A percentile compares a stretch with the other conserved stretches of the same genome.
Conservation (phyloP, 2,329 filamentous ascomycete genomes). For the Aspergillus sp. region DNA sequence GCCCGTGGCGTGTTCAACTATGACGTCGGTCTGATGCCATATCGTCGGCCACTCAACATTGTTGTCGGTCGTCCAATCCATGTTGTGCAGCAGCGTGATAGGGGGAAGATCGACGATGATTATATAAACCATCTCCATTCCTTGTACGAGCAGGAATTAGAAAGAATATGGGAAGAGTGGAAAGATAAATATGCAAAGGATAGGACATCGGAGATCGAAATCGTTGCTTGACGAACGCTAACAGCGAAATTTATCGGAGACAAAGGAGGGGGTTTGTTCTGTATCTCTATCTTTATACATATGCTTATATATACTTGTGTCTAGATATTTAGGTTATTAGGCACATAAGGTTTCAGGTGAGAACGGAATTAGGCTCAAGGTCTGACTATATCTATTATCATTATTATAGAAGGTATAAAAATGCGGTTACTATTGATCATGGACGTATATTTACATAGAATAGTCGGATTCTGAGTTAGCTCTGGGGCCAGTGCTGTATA, state of each 20-base stretch:
- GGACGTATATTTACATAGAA: no score
- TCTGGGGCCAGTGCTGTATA: no score
- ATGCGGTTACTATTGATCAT: no score
- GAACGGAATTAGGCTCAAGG: not conserved
- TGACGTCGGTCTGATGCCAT: conserved; percentile 94
- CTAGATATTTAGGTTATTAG: not conserved
- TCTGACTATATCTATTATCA: not conserved
- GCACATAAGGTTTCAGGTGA: not conserved
- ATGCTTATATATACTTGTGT: no score
- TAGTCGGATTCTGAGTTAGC: no score
- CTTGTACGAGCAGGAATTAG: conserved; percentile 68
- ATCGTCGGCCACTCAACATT: conserved; percentile 81
- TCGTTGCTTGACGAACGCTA: conserved; percentile 35
- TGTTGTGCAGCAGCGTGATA: conserved; percentile 60
- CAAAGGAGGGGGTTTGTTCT: not conserved
- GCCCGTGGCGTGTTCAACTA: conserved; percentile 95
- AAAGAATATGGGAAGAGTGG: conserved; percentile 50
- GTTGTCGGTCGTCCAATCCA: conserved; percentile 83
- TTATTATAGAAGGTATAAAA: not conserved
- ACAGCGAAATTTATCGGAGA: not conserved
- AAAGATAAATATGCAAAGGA: conserved; percentile 50
- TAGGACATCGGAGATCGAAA: conserved; percentile 47
- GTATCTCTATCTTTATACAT: not conserved
- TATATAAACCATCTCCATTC: conserved; percentile 81
- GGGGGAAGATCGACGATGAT: conserved; percentile 65